phyloP scores from a whole-genome alignment of 441 rosid species.

The Melastoma candidum region DNA sequence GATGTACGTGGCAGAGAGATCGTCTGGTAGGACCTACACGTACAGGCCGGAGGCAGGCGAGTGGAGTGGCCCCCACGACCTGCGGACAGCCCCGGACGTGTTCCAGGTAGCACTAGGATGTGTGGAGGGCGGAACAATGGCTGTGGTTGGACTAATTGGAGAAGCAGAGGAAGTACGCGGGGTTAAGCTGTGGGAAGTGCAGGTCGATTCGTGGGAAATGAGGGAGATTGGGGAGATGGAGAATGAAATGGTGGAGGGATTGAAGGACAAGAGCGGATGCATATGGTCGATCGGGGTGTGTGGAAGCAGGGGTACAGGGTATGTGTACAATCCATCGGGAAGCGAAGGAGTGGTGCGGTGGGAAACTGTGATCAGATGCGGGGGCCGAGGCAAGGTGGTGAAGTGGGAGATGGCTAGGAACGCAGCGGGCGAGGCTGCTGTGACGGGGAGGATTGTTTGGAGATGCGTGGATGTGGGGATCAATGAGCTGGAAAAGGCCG shows the following conservation, averaged over 20 bases:
- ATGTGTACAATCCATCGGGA: background rate
- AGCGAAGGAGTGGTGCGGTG: constrained; percentile 7
- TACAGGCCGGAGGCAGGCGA: constrained; percentile 8
- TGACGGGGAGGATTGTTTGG: background rate
- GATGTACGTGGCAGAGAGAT: constrained; percentile 11
- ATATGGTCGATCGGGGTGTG: constrained; percentile 3
- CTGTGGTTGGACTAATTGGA: background rate
- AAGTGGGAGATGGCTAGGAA: constrained; percentile 5
- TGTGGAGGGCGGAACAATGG: background rate
- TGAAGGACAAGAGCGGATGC: background rate
- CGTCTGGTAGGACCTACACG: constrained; percentile 6
- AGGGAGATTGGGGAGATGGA: constrained; percentile 11
- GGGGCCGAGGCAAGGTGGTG: constrained; percentile 3
- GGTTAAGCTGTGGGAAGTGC: constrained; percentile 12
- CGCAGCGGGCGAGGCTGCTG: background rate
- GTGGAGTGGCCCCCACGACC: constrained; percentile 12
- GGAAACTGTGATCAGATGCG: background rate
- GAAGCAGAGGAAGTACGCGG: background rate
- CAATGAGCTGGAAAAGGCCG: background rate
- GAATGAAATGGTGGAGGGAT: constrained; percentile 10
- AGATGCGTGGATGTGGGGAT: constrained; percentile 9
- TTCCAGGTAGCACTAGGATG: constrained; percentile 3
- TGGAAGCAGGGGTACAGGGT: constrained; percentile 3
- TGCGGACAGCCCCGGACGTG: background rate
- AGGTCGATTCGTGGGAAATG: background rate